A percentile compares a stretch with the other conserved stretches of the same genome.
phyloP scores from a whole-genome alignment of 805 yeast species.

The Candida nitratophila region DNA sequence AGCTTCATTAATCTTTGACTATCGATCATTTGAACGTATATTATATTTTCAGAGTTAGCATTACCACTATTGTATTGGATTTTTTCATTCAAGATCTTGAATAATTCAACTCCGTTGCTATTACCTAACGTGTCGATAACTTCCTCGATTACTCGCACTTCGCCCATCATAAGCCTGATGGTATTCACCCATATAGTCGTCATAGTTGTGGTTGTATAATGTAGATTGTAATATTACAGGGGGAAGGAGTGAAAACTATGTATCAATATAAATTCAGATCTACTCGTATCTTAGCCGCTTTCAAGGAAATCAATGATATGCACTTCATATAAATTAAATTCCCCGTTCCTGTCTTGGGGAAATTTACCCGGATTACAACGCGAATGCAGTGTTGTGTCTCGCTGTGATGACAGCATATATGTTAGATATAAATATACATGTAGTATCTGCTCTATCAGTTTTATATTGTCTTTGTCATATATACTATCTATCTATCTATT shows the following conservation, averaged over 20 bases:
- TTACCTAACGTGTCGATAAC: not conserved
- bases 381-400: too few relatives aligned
- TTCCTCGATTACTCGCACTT: not conserved
- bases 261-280: too few relatives aligned
- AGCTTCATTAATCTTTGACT: slow-evolving; percentile 1
- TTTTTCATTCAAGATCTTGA: not conserved
- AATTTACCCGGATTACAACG: not conserved
- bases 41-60: not conserved
- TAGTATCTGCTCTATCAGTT: not conserved
- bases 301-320: not conserved
- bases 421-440: too few relatives aligned
- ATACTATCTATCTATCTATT: slow-evolving; percentile 2
- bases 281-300: too few relatives aligned
- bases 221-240: too few relatives aligned
- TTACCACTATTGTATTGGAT: not conserved
- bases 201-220: not conserved
- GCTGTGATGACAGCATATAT: too few relatives aligned
- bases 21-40: slow-evolving; percentile 2
- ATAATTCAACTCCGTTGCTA: not conserved
- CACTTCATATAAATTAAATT: not conserved
- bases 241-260: too few relatives aligned
- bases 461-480: not conserved
- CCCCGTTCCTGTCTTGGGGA: too few relatives aligned
- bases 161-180: not conserved
- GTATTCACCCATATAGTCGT: not conserved